Percentiles rank a stretch among this genome's conserved stretches.
Evolutionary conservation across 371 early-diverging fungal genomes (phyloP).

Genomic region (Globomyces sp.): DNA sequence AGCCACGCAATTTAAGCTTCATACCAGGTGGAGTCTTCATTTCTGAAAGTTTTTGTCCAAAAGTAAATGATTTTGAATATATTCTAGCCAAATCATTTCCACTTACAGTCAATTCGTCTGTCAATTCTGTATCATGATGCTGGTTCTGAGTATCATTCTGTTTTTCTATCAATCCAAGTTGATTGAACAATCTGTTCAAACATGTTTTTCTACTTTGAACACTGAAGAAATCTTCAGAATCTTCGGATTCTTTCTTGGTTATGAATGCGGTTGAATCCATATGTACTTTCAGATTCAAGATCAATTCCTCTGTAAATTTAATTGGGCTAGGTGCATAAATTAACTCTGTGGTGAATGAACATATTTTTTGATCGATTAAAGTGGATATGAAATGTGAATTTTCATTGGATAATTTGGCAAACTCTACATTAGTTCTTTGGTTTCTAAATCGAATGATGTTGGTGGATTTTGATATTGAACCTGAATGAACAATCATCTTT

Average conservation of each 20-base stretch:
- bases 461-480: no score
- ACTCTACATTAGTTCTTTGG: neutral
- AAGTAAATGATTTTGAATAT: slow-evolving; percentile 60
- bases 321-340: neutral
- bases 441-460: neutral
- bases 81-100: slow-evolving; percentile 59
- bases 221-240: neutral
- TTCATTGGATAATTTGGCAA: neutral
- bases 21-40: slow-evolving; percentile 55
- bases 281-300: neutral
- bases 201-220: slow-evolving; percentile 19
- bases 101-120: slow-evolving; percentile 34
- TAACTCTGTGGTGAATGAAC: neutral
- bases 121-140: neutral
- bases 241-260: neutral
- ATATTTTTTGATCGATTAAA: neutral
- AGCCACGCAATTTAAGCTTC: slow-evolving; percentile 55
- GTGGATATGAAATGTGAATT: neutral
- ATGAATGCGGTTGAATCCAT: neutral
- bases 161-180: slow-evolving; percentile 13
- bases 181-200: slow-evolving; percentile 19
- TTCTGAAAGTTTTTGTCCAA: slow-evolving; percentile 52
- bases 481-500: no score
- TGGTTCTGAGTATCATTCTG: neutral
- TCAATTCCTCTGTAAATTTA: neutral